Evolutionary conservation across 495 filamentous ascomycete species (phyloP).

Genomic region (Penicillium herquei): DNA sequence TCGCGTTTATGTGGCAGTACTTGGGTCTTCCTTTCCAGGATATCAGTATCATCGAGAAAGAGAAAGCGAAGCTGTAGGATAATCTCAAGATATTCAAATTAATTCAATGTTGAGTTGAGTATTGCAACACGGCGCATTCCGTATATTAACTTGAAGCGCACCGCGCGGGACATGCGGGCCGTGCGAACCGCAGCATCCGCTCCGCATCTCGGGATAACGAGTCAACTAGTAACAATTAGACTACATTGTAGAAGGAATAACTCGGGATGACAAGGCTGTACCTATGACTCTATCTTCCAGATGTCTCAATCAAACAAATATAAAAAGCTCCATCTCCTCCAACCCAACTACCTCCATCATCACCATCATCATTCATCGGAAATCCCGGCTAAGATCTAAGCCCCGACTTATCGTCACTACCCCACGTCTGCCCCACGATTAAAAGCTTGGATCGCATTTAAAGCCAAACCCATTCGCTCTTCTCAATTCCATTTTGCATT

Average conservation of each 20-base stretch:
- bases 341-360: neutral
- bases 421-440: constrained; percentile 17
- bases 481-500: neutral
- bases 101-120: neutral
- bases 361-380: neutral
- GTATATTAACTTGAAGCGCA: neutral
- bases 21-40: constrained; percentile 38
- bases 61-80: constrained; percentile 20
- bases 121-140: neutral
- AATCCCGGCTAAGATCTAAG: constrained; percentile 19
- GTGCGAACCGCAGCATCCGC: neutral
- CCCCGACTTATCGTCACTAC: constrained; percentile 21
- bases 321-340: neutral
- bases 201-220: too few species aligned
- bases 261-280: neutral
- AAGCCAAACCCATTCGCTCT: neutral
- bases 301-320: neutral
- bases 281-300: neutral
- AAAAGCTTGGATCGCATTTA: neutral
- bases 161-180: constrained; percentile 3
- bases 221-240: neutral
- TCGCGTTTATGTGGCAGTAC: constrained; percentile 43
- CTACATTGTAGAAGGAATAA: neutral
- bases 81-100: neutral
- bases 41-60: constrained; percentile 25